Conservation (phyloP, 2,329 filamentous ascomycete species). For the Ophiostoma piceae region DNA sequence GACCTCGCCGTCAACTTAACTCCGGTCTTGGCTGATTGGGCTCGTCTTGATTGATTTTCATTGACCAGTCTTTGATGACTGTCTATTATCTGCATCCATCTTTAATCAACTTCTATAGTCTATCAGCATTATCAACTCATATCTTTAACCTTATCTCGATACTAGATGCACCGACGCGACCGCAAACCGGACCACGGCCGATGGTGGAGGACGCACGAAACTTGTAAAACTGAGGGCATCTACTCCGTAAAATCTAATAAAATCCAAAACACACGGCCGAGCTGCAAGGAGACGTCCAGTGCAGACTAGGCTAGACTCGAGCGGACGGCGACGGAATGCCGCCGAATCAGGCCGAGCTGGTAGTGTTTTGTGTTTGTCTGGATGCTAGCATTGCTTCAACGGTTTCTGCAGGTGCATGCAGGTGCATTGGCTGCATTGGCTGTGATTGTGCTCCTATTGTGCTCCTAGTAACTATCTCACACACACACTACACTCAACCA, state of each 20-base stretch:
- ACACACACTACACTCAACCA: background rate
- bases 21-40: too few species aligned
- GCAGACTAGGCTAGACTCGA: background rate
- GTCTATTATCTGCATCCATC: too few species aligned
- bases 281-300: background rate
- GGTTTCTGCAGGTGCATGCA: background rate
- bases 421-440: background rate
- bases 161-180: constrained; percentile 8
- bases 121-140: too few species aligned
- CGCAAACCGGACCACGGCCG: constrained; percentile 11
- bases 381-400: background rate
- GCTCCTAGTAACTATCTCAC: too few species aligned
- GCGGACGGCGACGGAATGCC: background rate
- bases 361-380: too few species aligned
- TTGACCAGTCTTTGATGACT: too few species aligned
- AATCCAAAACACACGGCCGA: too few species aligned
- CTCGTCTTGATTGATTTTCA: too few species aligned
- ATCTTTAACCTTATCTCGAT: background rate
- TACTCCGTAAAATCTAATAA: too few species aligned
- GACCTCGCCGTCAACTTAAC: too few species aligned
- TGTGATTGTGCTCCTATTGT: background rate
- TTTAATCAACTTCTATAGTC: too few species aligned
- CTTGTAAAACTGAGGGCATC: too few species aligned
- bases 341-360: constrained; percentile 3
- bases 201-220: background rate